A percentile compares a stretch with the other conserved stretches of the same genome.
Conservation (phyloP, 257 asterid genomes). For the Nicotiana undulata region DNA sequence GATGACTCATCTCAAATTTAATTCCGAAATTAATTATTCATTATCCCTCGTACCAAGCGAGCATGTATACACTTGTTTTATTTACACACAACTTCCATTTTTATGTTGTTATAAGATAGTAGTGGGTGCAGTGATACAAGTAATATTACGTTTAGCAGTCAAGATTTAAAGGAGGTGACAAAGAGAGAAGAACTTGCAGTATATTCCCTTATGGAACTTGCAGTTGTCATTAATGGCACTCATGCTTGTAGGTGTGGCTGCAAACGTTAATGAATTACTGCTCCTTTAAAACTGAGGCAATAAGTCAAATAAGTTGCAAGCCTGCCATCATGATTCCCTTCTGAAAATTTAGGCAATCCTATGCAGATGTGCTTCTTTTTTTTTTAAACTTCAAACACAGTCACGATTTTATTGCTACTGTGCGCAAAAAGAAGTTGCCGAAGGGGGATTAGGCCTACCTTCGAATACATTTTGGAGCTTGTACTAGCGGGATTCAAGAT, state of each 20-base stretch:
- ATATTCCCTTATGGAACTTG: background rate
- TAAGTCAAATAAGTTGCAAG: background rate
- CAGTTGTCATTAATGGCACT: background rate
- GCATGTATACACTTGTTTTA: no score
- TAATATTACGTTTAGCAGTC: background rate
- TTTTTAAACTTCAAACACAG: no score
- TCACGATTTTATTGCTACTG: no score
- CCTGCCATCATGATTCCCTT: background rate
- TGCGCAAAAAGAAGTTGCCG: no score
- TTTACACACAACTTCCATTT: background rate
- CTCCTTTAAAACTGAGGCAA: background rate
- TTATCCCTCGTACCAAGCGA: no score
- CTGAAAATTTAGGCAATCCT: background rate
- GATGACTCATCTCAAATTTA: no score
- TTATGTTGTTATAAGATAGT: background rate
- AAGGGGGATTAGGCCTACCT: no score
- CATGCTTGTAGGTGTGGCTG: background rate
- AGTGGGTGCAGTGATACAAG: background rate
- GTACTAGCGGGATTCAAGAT: no score
- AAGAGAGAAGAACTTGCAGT: background rate
- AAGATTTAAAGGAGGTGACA: background rate
- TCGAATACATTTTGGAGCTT: no score
- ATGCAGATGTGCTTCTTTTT: no score
- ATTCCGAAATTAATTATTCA: no score
- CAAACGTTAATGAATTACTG: background rate